Evolutionary conservation across 768 basidiomycete species (phyloP), one percentile per base, ranked within the genome.

Genomic region (Boletus sp.): DNA sequence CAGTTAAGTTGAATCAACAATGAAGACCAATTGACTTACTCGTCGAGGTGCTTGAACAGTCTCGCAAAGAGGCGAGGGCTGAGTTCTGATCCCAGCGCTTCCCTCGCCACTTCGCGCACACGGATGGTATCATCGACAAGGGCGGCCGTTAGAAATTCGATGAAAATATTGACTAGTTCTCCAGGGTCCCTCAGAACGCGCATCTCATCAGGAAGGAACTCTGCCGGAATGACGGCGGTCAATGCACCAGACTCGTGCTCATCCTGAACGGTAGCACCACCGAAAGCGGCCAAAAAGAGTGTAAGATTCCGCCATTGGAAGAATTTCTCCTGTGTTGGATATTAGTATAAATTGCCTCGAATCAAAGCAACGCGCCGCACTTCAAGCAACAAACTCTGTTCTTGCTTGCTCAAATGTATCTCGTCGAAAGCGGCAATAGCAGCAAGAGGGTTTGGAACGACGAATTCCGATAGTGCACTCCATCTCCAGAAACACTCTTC

Each of bases 251-350:
- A 69, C 39, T 83, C 75, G 32, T 79, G 75, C 41, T 76, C 72
- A 15, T 87, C 82, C 38, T 76, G 72, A 19, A 83, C 72, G 56
- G 87, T 87, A 7, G 81, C 74, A 5, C 87, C 87, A 35, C 85
- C 84, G n/a, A 85, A 78, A 0, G 88, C 81, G 4, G 89, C 83
- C 37, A 95, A 74, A 70, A 88, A 90, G 23, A 92, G 72, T 0
- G 88, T 85, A 13, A 92, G 73, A 64, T 94, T 92, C 62, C 90
- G 86, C 93, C 93, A 97, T 60, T 92, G 88, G 35, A 77, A 80
- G 39, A 84, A 80, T 59, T 83, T 78, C 19, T 91, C 89, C 89
- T 92, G 50, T 15, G 32, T 19, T 34, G 33, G 37, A 46, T 27
- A 50, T 64, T 27, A 60, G 55, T 47, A 41, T 17, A 29, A 41